Evolutionary conservation across 2,329 filamentous ascomycete species (phyloP).

Genomic region (Scytalidium sp.): DNA sequence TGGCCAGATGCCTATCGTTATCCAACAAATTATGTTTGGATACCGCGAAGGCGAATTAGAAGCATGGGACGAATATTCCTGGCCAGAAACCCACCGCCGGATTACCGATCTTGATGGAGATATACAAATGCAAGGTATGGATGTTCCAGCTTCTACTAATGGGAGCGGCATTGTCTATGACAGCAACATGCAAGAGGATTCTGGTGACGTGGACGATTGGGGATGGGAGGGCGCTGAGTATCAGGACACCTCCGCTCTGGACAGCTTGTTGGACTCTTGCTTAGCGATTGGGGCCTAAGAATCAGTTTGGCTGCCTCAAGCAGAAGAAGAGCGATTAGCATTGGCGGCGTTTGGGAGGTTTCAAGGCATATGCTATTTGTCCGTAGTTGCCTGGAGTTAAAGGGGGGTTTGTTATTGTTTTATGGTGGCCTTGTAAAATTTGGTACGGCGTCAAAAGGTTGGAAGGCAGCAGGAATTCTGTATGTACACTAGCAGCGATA

Average conservation of each 20-base stretch:
- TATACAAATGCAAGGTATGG: constrained; percentile 28
- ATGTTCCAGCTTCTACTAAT: constrained; percentile 29
- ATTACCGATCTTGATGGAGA: constrained; percentile 33
- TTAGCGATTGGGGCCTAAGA: constrained; percentile 25
- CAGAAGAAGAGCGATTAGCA: too few species aligned
- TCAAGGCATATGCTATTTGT: not conserved
- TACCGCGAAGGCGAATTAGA: constrained; percentile 78
- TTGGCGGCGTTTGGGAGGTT: constrained; percentile 14
- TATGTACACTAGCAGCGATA: not conserved
- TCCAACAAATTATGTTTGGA: constrained; percentile 65
- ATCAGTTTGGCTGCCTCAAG: not conserved
- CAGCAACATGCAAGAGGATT: constrained; percentile 49
- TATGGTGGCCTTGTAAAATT: not conserved
- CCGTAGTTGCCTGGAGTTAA: not conserved
- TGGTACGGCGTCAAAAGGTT: not conserved
- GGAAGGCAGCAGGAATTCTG: not conserved
- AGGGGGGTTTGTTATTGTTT: not conserved
- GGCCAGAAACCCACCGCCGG: constrained; percentile 27
- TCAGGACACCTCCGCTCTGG: constrained; percentile 49
- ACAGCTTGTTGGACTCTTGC: constrained; percentile 45
- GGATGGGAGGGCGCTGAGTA: constrained; percentile 60
- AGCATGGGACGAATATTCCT: constrained; percentile 57
- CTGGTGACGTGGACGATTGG: constrained; percentile 60
- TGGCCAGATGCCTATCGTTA: constrained; percentile 73
- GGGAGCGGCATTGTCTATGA: constrained; percentile 42